Evolutionary conservation across 78 protist species (phyloP).

Genomic region (Dictyostelium firmibasis): DNA sequence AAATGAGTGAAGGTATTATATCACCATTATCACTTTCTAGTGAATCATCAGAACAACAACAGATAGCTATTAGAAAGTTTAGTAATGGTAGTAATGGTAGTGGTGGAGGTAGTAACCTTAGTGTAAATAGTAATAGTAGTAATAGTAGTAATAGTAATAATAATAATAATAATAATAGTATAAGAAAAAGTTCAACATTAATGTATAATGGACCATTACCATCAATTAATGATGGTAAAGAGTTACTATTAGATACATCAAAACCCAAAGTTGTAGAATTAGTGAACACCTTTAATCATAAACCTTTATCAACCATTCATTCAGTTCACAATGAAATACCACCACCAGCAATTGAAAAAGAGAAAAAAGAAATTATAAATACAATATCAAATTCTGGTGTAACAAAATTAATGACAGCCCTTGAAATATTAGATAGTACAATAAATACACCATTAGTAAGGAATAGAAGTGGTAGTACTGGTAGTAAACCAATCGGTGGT

Average conservation of each 20-base stretch:
- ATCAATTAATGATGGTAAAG: background rate
- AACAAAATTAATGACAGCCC: background rate
- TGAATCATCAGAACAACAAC: background rate
- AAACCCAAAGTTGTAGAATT: slow-evolving; percentile 12
- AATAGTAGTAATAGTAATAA: background rate
- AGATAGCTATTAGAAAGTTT: background rate
- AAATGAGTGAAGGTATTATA: background rate
- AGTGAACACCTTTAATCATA: background rate
- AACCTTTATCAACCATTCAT: background rate
- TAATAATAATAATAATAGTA: background rate
- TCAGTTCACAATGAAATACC: background rate
- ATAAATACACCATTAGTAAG: slow-evolving; percentile 26
- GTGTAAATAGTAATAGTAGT: background rate
- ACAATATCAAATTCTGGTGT: background rate
- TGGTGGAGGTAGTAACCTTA: background rate
- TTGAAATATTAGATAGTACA: background rate
- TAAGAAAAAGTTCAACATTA: background rate
- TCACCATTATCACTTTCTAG: slow-evolving; percentile 37
- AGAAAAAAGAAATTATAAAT: background rate
- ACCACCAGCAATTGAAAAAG: background rate
- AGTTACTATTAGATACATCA: background rate
- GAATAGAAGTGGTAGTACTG: slow-evolving; percentile 4
- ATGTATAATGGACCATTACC: background rate
- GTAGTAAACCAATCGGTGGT: background rate
- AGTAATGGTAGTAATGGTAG: slow-evolving; percentile 3